Base-by-base conservation (phyloP, 2,329 filamentous ascomycete genomes). In the Lasiodiplodia theobromae region DNA sequence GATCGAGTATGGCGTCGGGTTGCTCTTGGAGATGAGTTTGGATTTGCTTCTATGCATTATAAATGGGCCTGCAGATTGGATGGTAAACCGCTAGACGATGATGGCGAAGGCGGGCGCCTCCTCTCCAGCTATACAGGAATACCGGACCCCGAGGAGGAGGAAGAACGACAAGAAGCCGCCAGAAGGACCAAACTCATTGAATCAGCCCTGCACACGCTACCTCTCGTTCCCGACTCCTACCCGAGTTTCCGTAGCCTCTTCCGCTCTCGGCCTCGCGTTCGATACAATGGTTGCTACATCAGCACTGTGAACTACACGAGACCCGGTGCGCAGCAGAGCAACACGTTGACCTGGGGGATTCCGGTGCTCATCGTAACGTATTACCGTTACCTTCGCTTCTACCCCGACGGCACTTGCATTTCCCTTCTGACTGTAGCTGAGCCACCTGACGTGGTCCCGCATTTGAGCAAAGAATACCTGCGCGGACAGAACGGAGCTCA, bases 361-460 rank as follows among this genome's bases (percentile, higher is more conserved):
- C 94, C 94, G 10, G 91, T 98, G 44, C 94, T 97, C 77, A 96
- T 98, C 69, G 94, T 99, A 60, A 99, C 96, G 0, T 99, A 98
- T 82, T 99, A 97, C 82, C 93, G 96, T 69, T 99, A 98, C 81
- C 87, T 99, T 3, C 92, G 96, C 66, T 96, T 99, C 83, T 96
- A 96, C 82, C 92, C 94, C 28, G 93, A 98, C 78, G 96, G 96
- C 34, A 91, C 91, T 1, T 89, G 87, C 71, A 89, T 98, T 69
- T 93, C 90, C 66, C 86, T 99, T 1, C 86, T 96, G 44, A 93
- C 92, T 0, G 96, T 92, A 0, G 82, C 87, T 5, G 93, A 97
- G 76, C 96, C 96, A 0, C 81, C 86, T n/a, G 92, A 96, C 21
- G 92, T 98, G 14, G 93, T 99, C 0, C 92, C 94, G 68, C 87